Evolutionary conservation across 2,329 filamentous ascomycete genomes (phyloP), one percentile per base, ranked within the genome.

Genomic region (Sclerotinia borealis): DNA sequence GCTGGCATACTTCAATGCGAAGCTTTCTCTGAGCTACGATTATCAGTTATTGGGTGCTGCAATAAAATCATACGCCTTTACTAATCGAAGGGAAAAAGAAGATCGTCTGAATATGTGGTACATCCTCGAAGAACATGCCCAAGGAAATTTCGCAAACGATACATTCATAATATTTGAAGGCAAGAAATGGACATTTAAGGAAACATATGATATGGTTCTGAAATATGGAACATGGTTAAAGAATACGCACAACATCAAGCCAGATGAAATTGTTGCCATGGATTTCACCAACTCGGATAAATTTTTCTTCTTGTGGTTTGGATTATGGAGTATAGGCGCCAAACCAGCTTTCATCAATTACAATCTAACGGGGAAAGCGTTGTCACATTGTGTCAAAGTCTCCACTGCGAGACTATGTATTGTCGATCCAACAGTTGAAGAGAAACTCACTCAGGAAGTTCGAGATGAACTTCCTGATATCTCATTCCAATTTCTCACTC

Each of bases 261-360:
- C 85, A 31, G 85, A 84, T 50, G 90, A 96, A 59, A 85, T 96
- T 39, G 88, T 96, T 22, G 91, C 90, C 10, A 81, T 96, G 69
- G 83, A 95, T 74, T 90, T 91, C 68, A 87, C 89, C 76, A 96
- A 96, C 73, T 90, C 86, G 47, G 86, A 91, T n/a, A 81, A 83
- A 3, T 93, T 92, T 71, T 72, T 93, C 34, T 90, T 93, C 73
- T 67, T 96, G 10, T 72, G 87, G 81, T 79, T 93, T 61, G 92
- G 88, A 0, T 76, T 96, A 37, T 96, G 91, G 91, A 85, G 87
- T 36, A 85, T 96, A 64, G 92, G 92, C 13, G 92, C 90, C 0
- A 86, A 86, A 63, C 91, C 92, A 0, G 92, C 92, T 0, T 91
- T 95, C 70, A 89, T 96, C 77, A 96, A 96, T 76, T 93, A 93